Conservation (phyloP, 2,329 filamentous ascomycete species). For the Akanthomyces dipterigenus region DNA sequence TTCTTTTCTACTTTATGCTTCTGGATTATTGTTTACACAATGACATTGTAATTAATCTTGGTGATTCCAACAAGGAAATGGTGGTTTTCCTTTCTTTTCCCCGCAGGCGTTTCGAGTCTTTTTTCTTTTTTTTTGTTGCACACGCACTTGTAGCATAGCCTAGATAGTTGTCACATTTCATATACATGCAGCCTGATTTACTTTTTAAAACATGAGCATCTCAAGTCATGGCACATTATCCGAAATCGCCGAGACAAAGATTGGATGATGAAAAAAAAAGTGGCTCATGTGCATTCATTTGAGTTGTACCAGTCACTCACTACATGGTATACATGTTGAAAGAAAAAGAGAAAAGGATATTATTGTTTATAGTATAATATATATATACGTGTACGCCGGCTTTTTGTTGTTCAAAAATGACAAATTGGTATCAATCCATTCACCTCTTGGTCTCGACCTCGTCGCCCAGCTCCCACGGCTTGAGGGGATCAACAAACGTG, state of each 20-base stretch:
- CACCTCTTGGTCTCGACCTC: conserved; percentile 40
- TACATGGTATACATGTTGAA: background rate
- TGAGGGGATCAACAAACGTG: conserved; percentile 48
- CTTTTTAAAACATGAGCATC: background rate
- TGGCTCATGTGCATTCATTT: no score
- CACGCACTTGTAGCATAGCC: background rate
- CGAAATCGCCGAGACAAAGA: no score
- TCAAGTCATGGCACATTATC: background rate
- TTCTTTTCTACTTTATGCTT: no score
- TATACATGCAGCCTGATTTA: background rate
- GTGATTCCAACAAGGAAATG: background rate
- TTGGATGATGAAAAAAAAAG: no score
- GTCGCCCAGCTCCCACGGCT: conserved; percentile 45
- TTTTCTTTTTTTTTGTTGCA: background rate
- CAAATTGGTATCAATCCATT: conserved; percentile 4
- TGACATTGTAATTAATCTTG: conserved; percentile 5
- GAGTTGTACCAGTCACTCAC: no score
- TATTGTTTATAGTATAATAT: background rate
- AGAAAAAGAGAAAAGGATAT: conserved; percentile 17
- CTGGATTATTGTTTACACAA: background rate
- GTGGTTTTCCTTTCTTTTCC: background rate
- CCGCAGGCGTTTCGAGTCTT: background rate
- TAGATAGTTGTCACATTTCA: background rate
- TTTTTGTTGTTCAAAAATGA: background rate
- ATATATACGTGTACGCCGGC: conserved; percentile 9